Evolutionary conservation across 305 asterid species (phyloP), one percentile per base, ranked within the genome.

Genomic region (Fraxinus dipetala): DNA sequence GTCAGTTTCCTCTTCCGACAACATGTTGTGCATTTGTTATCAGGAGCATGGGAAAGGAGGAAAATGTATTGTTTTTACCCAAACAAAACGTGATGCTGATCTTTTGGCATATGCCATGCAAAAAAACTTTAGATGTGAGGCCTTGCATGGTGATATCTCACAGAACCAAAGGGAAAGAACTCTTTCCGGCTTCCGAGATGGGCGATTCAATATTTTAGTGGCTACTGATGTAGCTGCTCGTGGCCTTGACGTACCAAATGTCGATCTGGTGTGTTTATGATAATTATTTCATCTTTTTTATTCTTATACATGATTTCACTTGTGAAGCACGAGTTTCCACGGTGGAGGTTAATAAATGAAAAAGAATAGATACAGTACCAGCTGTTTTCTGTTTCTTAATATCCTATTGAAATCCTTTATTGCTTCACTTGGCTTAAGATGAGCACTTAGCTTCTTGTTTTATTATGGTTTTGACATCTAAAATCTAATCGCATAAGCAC

Each of bases 61-160:
- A 61, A 94, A 94, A 86, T 92, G 95, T 78, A 94, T 94, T 72
- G 90, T 94, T 75, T 94, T 94, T 83, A 94, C 99, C 76, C 99
- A 95, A 90, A 95, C 99, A 2, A 95, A 95, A 87, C 93, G 99
- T 3, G 99, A 95, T 89, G 99, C 99, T 77, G 98, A 95, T 86
- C 88, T 91, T 74, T 82, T 95, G 85, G 92, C 99, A 16, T 78
- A 88, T 87, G 87, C 90, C 45, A 78, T 95, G 96, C 84, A 81
- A 83, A 89, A 82, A 83, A 95, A 73, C 88, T 90, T 91, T 69
- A 93, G 67, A 81, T 95, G 97, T 85, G 97, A 94, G 85, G 93
- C 99, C 16, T 86, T 95, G 89, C 99, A 95, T 85, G 99, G 99
- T 75, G 99, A 94, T 77, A 94, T 95, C 82, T 78, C 98, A 63